Base-by-base conservation (phyloP, 1,139 yeast genomes). In the Taphrina deformans region DNA sequence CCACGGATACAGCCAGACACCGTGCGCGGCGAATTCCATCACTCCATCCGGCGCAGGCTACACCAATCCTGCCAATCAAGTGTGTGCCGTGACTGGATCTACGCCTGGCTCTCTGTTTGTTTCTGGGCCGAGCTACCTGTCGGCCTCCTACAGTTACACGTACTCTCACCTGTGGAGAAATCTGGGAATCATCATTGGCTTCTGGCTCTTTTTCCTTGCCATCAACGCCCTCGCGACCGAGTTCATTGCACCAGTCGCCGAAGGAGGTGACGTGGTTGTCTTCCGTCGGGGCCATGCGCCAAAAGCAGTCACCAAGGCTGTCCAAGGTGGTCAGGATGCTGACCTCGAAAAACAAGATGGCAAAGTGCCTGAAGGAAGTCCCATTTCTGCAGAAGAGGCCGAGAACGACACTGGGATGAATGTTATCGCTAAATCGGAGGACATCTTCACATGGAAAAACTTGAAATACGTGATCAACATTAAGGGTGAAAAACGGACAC, bases 191-290 rank as follows among this genome's bases (percentile, higher is more conserved):
- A 76, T 82, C 48, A 66, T 85, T 67, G 89, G 80, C 0, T 88
- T 82, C 72, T 75, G 78, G 35, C 60, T 84, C 29, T 80, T 85
- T 74, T 86, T 87, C 75, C 76, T 86, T 64, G 71, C 71, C 53
- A 78, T 84, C 16, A 86, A 87, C 72, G 75, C 89, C 71, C 53
- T 79, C 7, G 80, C 85, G 68, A 79, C 83, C 67, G 88, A 85
- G 83, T 86, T 67, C 92, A 87, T 77, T 68, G 86, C 86, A 72
- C 87, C 85, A 72, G 89, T 91, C 74, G 84, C 89, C 24, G 83
- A 85, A 77, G 91, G 89, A 74, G 96, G 96, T 78, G 96, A 89
- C 77, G 82, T 88, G 64, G 79, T 88, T 66, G 82, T 89, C 53
- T 89, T 85, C 79, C 86, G 85, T 3, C 75, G 75, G 59, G 69